A percentile compares a stretch with the other conserved stretches of the same genome.
These are phyloP conservation scores for Gillenia trifoliata DNA, from an alignment of 306 rosid genomes.

Conservation along the genomic window DNA sequence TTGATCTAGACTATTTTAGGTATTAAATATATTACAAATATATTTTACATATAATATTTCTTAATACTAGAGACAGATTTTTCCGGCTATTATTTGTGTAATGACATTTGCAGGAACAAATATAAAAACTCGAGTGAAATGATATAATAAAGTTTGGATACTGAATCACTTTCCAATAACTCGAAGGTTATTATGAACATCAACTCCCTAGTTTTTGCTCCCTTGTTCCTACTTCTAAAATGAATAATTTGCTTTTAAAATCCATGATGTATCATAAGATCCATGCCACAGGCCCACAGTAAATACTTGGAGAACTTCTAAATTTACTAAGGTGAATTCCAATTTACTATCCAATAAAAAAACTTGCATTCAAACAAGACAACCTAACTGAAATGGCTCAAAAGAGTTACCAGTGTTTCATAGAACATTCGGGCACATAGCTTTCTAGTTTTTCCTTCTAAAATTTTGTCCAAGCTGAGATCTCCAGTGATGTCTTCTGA, in stretches of 20 bases:
- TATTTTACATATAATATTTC: too few species aligned
- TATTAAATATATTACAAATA: too few species aligned
- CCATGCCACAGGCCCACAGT: background rate
- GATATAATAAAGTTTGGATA: background rate
- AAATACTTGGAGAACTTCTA: background rate
- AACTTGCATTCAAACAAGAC: background rate
- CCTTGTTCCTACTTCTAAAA: background rate
- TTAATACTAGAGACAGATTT: background rate
- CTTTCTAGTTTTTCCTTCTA: conserved; percentile 71
- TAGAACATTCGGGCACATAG: conserved; percentile 83
- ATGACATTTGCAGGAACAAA: background rate
- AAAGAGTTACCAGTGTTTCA: conserved; percentile 64
- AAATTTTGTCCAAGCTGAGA: conserved; percentile 62
- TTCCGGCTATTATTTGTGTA: too few species aligned
- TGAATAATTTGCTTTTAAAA: background rate
- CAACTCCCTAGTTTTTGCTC: background rate
- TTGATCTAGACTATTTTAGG: too few species aligned
- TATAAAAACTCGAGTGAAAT: background rate
- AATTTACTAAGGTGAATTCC: too few species aligned
- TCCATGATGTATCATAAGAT: background rate
- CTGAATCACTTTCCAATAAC: background rate
- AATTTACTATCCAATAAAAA: background rate
- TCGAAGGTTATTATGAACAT: background rate
- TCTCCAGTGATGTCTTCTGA: conserved; percentile 37
- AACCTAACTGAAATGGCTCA: conserved; percentile 2